These are phyloP conservation scores for Penicillium thymicola DNA, from an alignment of 2,329 filamentous ascomycete genomes.

Conservation along the genomic window DNA sequence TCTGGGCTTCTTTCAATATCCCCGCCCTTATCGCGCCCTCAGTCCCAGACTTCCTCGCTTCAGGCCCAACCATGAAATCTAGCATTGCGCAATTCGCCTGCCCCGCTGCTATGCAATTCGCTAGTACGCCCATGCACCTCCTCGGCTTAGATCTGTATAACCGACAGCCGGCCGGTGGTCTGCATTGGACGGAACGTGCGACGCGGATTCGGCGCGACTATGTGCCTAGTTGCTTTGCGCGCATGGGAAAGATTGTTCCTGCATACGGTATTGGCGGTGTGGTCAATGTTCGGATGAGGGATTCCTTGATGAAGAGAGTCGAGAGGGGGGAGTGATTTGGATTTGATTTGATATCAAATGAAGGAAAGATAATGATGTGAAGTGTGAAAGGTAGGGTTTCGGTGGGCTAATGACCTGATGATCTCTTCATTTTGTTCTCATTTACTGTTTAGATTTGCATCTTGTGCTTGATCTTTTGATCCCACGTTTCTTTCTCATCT, in stretches of 20 bases:
- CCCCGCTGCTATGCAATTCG: constrained; percentile 72
- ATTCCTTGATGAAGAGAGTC: constrained; percentile 61
- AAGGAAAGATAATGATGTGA: neutral
- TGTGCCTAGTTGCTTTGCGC: constrained; percentile 66
- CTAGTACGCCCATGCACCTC: constrained; percentile 80
- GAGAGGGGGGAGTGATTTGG: constrained; percentile 29
- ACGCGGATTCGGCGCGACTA: constrained; percentile 70
- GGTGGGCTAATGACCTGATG: constrained; percentile 2
- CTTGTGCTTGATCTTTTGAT: neutral
- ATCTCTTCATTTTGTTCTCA: constrained; percentile 1
- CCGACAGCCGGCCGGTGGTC: constrained; percentile 47
- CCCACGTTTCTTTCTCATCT: neutral
- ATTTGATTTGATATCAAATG: neutral
- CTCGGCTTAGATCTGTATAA: constrained; percentile 87
- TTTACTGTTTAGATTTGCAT: constrained; percentile 5
- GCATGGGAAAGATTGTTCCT: constrained; percentile 81
- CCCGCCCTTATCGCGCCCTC: constrained; percentile 72
- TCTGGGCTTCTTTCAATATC: constrained; percentile 89
- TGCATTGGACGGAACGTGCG: constrained; percentile 60
- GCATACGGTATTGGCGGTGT: constrained; percentile 88
- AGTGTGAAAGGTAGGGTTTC: neutral
- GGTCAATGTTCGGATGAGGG: constrained; percentile 71
- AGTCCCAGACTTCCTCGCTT: constrained; percentile 55
- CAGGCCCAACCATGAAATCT: constrained; percentile 48
- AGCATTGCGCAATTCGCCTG: constrained; percentile 74